Evolutionary conservation across 495 filamentous ascomycete genomes (phyloP).

Genomic region (Penicillium odoratum): DNA sequence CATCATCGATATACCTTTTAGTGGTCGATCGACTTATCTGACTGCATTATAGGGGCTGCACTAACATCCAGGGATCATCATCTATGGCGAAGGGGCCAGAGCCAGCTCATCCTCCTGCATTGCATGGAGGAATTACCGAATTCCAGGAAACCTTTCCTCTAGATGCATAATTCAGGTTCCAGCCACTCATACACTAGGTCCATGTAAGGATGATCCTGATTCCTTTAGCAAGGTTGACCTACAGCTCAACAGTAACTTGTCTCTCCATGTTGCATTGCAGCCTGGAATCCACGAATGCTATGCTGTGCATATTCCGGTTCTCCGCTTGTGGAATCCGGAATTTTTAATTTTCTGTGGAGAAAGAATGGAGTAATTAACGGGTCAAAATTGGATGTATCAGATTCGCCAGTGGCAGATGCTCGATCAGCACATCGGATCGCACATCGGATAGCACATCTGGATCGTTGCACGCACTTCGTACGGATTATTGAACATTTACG

Average conservation of each 20-base stretch:
- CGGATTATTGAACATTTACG: too few relatives aligned
- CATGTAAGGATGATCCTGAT: neutral
- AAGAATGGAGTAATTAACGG: neutral
- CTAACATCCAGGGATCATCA: slow-evolving; percentile 10
- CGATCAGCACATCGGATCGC: neutral
- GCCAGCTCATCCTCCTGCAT: neutral
- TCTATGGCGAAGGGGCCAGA: neutral
- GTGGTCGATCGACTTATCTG: slow-evolving; percentile 1
- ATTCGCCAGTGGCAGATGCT: slow-evolving; percentile 9
- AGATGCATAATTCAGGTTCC: neutral
- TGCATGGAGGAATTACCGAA: neutral
- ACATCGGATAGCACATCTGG: too few relatives aligned
- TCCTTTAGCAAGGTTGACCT: too few relatives aligned
- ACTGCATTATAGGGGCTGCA: slow-evolving; percentile 8
- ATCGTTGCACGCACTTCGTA: too few relatives aligned
- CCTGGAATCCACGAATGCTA: slow-evolving; percentile 15
- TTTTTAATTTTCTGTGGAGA: slow-evolving; percentile 16
- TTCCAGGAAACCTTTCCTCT: neutral
- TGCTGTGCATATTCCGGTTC: slow-evolving; percentile 23
- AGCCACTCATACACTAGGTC: neutral
- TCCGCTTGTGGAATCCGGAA: slow-evolving; percentile 10
- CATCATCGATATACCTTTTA: neutral
- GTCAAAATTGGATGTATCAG: slow-evolving; percentile 18
- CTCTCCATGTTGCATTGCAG: slow-evolving; percentile 15
- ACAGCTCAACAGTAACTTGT: too few relatives aligned